Conservation (phyloP, 345 rosid species). For the Populus pruinosa region DNA sequence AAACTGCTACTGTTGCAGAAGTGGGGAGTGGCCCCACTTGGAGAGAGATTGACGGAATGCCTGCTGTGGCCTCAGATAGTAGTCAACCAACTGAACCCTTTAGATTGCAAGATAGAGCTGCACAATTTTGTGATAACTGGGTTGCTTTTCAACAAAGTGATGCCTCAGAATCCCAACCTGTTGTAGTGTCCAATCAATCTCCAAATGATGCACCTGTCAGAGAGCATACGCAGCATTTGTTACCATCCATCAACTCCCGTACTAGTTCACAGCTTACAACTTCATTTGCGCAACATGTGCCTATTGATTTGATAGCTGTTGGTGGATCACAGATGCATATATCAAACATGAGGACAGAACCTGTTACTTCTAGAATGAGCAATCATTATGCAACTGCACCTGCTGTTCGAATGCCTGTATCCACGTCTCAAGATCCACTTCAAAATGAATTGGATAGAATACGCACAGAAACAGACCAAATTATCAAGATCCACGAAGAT, state of each 20-base stretch:
- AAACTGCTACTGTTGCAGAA: not conserved
- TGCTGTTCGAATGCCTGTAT: conserved; percentile 20
- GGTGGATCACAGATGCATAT: conserved; percentile 9
- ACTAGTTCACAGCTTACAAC: conserved; percentile 10
- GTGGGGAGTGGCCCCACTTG: not conserved
- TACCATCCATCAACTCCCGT: conserved; percentile 8
- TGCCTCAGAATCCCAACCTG: not conserved
- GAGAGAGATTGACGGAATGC: not conserved
- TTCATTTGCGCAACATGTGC: conserved; percentile 8
- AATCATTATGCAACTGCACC: conserved; percentile 20
- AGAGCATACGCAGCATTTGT: conserved; percentile 10
- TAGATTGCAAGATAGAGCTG: conserved; percentile 29
- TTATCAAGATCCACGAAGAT: conserved; percentile 31
- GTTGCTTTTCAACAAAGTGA: conserved; percentile 28
- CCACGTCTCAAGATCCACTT: conserved; percentile 43
- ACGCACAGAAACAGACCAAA: conserved; percentile 30
- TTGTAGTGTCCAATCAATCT: conserved; percentile 9
- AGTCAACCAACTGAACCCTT: conserved; percentile 23
- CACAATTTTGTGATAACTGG: conserved; percentile 19
- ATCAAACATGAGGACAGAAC: conserved; percentile 18
- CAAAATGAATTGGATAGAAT: conserved; percentile 58
- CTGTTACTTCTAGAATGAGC: conserved; percentile 14
- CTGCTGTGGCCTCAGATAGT: not conserved
- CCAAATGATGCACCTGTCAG: not conserved
- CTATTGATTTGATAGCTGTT: conserved; percentile 3